Evolutionary conservation across 176 grass and related monocot genomes (phyloP).

Genomic region (Carex littledalei): DNA sequence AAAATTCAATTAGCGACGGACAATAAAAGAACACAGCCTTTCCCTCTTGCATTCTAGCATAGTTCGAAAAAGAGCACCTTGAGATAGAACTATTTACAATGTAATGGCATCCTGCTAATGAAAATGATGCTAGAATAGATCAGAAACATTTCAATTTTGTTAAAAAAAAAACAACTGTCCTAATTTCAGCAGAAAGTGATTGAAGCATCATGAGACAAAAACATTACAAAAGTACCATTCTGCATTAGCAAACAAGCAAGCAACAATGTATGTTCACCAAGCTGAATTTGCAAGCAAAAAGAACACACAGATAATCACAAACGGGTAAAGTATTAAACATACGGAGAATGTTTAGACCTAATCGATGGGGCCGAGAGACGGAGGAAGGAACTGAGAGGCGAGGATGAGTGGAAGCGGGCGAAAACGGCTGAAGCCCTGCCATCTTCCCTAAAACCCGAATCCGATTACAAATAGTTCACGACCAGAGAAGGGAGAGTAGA

Average conservation of each 20-base stretch:
- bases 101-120: neutral
- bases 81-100: neutral
- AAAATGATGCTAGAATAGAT: neutral
- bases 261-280: neutral
- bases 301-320: neutral
- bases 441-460: neutral
- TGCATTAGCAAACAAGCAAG: neutral
- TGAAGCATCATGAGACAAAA: neutral
- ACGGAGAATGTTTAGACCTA: constrained; percentile 26
- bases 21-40: constrained; percentile 17
- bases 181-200: too few species aligned
- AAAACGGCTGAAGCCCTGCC: constrained; percentile 60
- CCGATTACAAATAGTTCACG: neutral
- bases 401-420: constrained; percentile 35
- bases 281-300: neutral
- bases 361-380: constrained; percentile 10
- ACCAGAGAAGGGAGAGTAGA: neutral
- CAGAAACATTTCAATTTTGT: neutral
- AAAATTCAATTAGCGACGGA: neutral
- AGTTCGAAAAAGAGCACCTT: constrained; percentile 26
- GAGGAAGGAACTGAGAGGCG: constrained; percentile 19
- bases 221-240: neutral
- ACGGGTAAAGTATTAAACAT: neutral
- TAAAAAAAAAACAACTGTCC: neutral
- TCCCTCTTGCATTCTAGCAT: constrained; percentile 1